Evolutionary conservation across 352 stramenopile genomes (phyloP).

Genomic region (Phytophthora colocasiae): DNA sequence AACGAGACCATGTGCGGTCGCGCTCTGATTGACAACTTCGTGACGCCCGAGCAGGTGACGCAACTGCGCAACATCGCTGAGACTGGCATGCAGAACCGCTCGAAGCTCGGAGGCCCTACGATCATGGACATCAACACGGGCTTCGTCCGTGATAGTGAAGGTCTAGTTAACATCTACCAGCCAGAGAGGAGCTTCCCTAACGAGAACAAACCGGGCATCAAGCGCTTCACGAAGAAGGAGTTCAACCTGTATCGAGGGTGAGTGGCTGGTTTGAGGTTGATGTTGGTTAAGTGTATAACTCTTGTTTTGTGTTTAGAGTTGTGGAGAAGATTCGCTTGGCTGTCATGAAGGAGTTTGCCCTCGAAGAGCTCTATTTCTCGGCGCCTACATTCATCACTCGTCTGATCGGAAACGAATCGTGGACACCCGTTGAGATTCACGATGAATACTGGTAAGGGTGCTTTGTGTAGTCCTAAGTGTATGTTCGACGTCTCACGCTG

Average conservation of each 20-base stretch:
- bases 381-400: slow-evolving; percentile 94
- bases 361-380: slow-evolving; percentile 91
- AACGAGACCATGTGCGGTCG: slow-evolving; percentile 71
- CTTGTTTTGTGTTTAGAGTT: slow-evolving; percentile 38
- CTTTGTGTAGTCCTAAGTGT: not conserved
- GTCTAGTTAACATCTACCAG: slow-evolving; percentile 93
- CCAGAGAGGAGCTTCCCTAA: slow-evolving; percentile 43
- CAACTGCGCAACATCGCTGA: slow-evolving; percentile 84
- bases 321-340: slow-evolving; percentile 83
- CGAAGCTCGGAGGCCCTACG: slow-evolving; percentile 79
- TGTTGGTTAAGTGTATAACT: slow-evolving; percentile 3
- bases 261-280: not conserved
- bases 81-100: slow-evolving; percentile 82
- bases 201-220: slow-evolving; percentile 44
- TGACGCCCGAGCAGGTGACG: slow-evolving; percentile 70
- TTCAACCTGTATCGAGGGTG: slow-evolving; percentile 85
- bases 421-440: slow-evolving; percentile 82
- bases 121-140: slow-evolving; percentile 94
- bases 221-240: slow-evolving; percentile 81
- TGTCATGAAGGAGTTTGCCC: slow-evolving; percentile 82
- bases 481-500: slow-evolving; percentile 2
- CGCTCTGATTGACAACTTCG: slow-evolving; percentile 74
- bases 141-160: slow-evolving; percentile 86
- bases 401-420: slow-evolving; percentile 85
- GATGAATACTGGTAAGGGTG: slow-evolving; percentile 90